Conservation (phyloP, 2,329 filamentous ascomycete species). For the Pseudomassariella vexata region DNA sequence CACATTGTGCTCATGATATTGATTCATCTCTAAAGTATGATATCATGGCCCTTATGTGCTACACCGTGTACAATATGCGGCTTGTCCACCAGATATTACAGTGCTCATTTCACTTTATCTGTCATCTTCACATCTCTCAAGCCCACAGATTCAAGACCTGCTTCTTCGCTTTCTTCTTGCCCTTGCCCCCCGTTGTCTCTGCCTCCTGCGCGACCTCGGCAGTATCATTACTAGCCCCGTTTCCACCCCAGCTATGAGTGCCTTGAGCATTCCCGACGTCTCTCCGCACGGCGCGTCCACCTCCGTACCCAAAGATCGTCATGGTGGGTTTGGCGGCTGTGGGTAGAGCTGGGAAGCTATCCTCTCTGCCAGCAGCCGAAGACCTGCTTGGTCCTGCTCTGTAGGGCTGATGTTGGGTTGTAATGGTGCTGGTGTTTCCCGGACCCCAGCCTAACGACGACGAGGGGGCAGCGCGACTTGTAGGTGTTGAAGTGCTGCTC, state of each 20-base stretch:
- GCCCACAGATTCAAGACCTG: no score
- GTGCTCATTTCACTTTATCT: no score
- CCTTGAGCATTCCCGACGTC: slow-evolving; percentile 40
- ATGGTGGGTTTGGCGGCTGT: slow-evolving; percentile 64
- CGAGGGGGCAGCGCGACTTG: slow-evolving; percentile 4
- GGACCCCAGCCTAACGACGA: slow-evolving; percentile 17
- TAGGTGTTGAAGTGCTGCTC: slow-evolving; percentile 1
- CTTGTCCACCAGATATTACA: no score
- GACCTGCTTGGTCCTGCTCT: slow-evolving; percentile 6
- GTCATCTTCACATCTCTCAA: no score
- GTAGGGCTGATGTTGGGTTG: slow-evolving; percentile 5
- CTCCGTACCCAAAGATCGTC: slow-evolving; percentile 57
- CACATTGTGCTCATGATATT: no score
- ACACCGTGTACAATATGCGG: no score
- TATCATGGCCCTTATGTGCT: no score
- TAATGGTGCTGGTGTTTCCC: slow-evolving; percentile 6
- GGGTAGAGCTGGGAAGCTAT: slow-evolving; percentile 80
- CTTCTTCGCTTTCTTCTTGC: slow-evolving; percentile 4
- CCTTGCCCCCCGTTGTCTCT: neutral
- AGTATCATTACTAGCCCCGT: slow-evolving; percentile 15
- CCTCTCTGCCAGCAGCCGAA: slow-evolving; percentile 30
- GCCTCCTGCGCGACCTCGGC: slow-evolving; percentile 5
- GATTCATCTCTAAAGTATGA: no score
- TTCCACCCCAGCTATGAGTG: slow-evolving; percentile 45
- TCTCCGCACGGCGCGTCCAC: slow-evolving; percentile 47